phyloP scores from a whole-genome alignment of 306 rosid genomes.

The Datisca glomerata region DNA sequence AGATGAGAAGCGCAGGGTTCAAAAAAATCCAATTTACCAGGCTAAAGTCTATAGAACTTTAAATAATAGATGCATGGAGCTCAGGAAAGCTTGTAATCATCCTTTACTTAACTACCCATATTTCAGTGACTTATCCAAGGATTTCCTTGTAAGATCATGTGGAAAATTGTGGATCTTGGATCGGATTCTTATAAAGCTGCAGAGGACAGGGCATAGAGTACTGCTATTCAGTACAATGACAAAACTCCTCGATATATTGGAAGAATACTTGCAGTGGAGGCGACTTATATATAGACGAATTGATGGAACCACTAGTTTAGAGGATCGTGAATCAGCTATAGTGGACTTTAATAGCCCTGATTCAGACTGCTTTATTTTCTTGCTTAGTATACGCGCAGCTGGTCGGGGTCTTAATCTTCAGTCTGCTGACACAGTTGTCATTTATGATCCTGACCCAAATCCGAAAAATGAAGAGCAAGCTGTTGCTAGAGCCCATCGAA shows the following conservation, averaged over 20 bases:
- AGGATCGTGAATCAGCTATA: conserved; percentile 95
- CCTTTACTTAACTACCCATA: conserved; percentile 83
- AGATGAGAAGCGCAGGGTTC: conserved; percentile 58
- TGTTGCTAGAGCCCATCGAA: conserved; percentile 98
- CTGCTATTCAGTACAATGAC: conserved; percentile 98
- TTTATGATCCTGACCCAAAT: conserved; percentile 96
- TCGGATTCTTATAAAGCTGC: conserved; percentile 85
- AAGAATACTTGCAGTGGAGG: conserved; percentile 90
- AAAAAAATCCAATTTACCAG: conserved; percentile 61
- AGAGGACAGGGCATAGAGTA: conserved; percentile 91
- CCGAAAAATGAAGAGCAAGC: conserved; percentile 99
- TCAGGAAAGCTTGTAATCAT: conserved; percentile 94
- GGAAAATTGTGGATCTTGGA: conserved; percentile 97
- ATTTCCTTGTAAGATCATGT: conserved; percentile 68
- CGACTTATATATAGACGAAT: conserved; percentile 76
- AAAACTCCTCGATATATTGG: conserved; percentile 83
- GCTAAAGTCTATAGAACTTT: conserved; percentile 72
- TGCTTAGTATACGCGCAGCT: conserved; percentile 97
- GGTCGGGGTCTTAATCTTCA: conserved; percentile 99
- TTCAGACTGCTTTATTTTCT: conserved; percentile 86
- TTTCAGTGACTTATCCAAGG: conserved; percentile 48
- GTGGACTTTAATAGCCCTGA: conserved; percentile 77
- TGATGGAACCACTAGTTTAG: conserved; percentile 95
- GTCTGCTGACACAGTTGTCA: conserved; percentile 95
- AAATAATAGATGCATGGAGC: conserved; percentile 95